A percentile compares a stretch with the other conserved stretches of the same genome.
phyloP scores from a whole-genome alignment of 352 stramenopile species.

The Thalassiosira mediterranea region DNA sequence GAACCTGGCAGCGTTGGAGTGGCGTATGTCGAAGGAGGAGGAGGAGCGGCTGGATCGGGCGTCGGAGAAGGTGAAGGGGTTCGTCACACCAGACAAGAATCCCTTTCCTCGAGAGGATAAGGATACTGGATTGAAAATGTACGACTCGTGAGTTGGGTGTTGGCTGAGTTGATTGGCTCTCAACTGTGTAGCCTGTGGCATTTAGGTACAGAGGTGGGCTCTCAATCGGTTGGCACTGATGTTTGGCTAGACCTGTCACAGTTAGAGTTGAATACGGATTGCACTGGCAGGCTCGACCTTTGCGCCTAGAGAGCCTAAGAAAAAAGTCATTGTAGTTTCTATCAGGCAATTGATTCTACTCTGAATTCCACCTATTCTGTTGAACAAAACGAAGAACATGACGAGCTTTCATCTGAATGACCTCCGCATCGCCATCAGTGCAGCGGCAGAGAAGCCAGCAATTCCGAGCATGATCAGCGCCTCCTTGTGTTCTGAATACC shows the following conservation, averaged over 20 bases:
- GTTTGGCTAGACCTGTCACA: too few relatives aligned
- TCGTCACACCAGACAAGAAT: conserved; percentile 50
- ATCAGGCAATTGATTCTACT: too few relatives aligned
- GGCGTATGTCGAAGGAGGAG: conserved; percentile 61
- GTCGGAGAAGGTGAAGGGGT: conserved; percentile 53
- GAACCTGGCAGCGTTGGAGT: conserved; percentile 72
- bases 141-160: conserved; percentile 75
- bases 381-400: too few relatives aligned
- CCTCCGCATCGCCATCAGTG: conserved; percentile 25
- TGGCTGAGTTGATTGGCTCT: too few relatives aligned
- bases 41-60: conserved; percentile 59
- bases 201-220: too few relatives aligned
- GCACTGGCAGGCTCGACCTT: too few relatives aligned
- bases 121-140: conserved; percentile 73
- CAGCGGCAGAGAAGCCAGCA: conserved; percentile 32
- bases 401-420: conserved; percentile 15
- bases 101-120: conserved; percentile 67
- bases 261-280: too few relatives aligned
- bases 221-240: too few relatives aligned
- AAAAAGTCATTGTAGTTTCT: too few relatives aligned
- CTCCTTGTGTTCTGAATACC: conserved; percentile 62
- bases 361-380: too few relatives aligned
- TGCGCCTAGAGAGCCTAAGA: too few relatives aligned
- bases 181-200: too few relatives aligned
- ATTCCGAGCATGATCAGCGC: conserved; percentile 48